Base-by-base conservation (phyloP, 148 eudicot genomes). In the Arbutus unedo region DNA sequence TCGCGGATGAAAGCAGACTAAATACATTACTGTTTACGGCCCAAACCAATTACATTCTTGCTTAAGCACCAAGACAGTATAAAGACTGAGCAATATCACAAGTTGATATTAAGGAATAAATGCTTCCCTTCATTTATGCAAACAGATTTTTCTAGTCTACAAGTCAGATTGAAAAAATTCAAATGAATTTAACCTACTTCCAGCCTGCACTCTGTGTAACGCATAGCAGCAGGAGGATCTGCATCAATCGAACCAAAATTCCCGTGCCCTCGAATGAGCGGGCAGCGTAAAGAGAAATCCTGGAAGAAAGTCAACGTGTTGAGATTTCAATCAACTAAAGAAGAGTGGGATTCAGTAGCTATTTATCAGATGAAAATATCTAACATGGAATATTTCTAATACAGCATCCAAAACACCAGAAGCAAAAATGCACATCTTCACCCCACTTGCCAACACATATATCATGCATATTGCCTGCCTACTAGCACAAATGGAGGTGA, bases 181-280 rank as follows among this genome's bases (percentile, higher is more conserved):
- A 74, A 21, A 68, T 62, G 13, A 21, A 44, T 64, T 50, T 73
- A 84, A 81, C 89, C 79, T 91, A 96, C 99, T 87, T 93, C 94
- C 83, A 96, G 90, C 88, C 97, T 93, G 88, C 99, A 96, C 87
- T 96, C 99, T 19, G 99, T 96, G 88, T 96, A 96, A 14, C 99
- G 97, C 99, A 96, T 96, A 81, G 99, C 99, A 81, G 99, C 99
- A 51, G 99, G 93, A 84, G 98, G 98, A 84, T 96, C 99, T 60
- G 98, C 97, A 92, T 96, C 99, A 47, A 96, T 85, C 44, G 99
- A 96, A 49, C 99, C 99, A 87, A 96, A 96, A 84, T 96, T 96
- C 50, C 99, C 99, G 85, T 96, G 99, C 64, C 99, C 99, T 76
- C 93, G 92, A 80, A 96, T 87, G 81, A 96, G 98, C 64, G 98